Conservation (phyloP, 1,139 yeast genomes). For the Debaryomycetaceae sp. region DNA sequence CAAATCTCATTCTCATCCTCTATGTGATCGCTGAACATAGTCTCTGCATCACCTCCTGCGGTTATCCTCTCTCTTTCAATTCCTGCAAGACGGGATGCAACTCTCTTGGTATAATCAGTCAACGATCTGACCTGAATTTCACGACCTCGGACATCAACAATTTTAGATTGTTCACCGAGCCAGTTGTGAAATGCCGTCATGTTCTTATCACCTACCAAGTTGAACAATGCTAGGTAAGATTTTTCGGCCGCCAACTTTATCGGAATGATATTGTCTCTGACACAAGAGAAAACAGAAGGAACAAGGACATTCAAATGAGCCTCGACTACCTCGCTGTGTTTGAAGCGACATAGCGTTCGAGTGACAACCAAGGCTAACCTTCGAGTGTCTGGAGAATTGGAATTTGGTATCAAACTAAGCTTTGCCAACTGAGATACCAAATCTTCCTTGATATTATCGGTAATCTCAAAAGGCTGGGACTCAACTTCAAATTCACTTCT, state of each 20-base stretch:
- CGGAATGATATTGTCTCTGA: conserved; percentile 84
- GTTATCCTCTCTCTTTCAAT: conserved; percentile 83
- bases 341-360: conserved; percentile 68
- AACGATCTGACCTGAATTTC: conserved; percentile 66
- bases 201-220: conserved; percentile 69
- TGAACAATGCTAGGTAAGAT: conserved; percentile 72
- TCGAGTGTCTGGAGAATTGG: conserved; percentile 74
- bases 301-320: conserved; percentile 58
- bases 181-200: conserved; percentile 57
- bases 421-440: conserved; percentile 50
- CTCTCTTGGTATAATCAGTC: conserved; percentile 85
- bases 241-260: conserved; percentile 93
- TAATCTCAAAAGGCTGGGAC: conserved; percentile 28
- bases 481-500: conserved; percentile 13
- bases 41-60: conserved; percentile 89
- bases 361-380: conserved; percentile 73
- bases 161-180: conserved; percentile 34
- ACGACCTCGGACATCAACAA: conserved; percentile 43
- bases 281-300: conserved; percentile 75
- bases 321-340: conserved; percentile 44
- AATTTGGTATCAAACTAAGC: conserved; percentile 48
- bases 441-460: conserved; percentile 27
- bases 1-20: conserved; percentile 88
- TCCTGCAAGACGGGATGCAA: conserved; percentile 74
- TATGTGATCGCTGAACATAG: conserved; percentile 76